Percentiles rank a stretch among this genome's conserved stretches.
Evolutionary conservation across 78 protist species (phyloP).

Genomic region (Tieghemostelium lacteum): DNA sequence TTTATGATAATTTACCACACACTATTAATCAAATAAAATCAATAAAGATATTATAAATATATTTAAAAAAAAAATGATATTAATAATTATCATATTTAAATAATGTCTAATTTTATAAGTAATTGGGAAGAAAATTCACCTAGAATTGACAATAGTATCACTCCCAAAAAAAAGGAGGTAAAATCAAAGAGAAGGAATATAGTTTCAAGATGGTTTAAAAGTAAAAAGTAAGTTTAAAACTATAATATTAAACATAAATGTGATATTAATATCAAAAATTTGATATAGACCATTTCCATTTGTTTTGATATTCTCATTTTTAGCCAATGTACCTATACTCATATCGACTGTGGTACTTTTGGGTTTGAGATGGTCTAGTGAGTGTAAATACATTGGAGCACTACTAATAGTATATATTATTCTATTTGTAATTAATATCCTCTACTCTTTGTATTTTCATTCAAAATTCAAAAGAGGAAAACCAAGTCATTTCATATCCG

Average conservation of each 20-base stretch:
- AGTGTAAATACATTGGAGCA: slow-evolving; percentile 35
- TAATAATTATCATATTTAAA: too few relatives aligned
- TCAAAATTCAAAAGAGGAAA: slow-evolving; percentile 19
- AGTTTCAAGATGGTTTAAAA: slow-evolving; percentile 18
- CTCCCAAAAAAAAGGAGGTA: too few relatives aligned
- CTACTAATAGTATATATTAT: slow-evolving; percentile 23
- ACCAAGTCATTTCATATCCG: slow-evolving; percentile 3
- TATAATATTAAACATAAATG: too few relatives aligned
- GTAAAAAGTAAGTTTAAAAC: slow-evolving; percentile 20
- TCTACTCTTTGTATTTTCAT: slow-evolving; percentile 38
- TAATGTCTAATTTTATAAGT: too few relatives aligned
- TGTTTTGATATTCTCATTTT: slow-evolving; percentile 36
- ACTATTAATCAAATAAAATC: too few relatives aligned
- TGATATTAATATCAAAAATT: not conserved
- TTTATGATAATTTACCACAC: too few relatives aligned
- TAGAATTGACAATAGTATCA: too few relatives aligned
- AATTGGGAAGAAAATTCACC: too few relatives aligned
- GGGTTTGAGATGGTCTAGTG: slow-evolving; percentile 32
- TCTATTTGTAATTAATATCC: slow-evolving; percentile 28
- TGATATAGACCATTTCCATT: slow-evolving; percentile 57
- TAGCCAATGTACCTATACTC: slow-evolving; percentile 50
- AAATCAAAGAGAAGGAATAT: slow-evolving; percentile 11
- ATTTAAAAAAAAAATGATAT: too few relatives aligned
- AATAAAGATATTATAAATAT: too few relatives aligned
- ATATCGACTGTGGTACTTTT: slow-evolving; percentile 1